Percentiles rank a stretch among this genome's conserved stretches.
Evolutionary conservation across 148 eudicot genomes (phyloP).

Genomic region (Rhododendron vialii): DNA sequence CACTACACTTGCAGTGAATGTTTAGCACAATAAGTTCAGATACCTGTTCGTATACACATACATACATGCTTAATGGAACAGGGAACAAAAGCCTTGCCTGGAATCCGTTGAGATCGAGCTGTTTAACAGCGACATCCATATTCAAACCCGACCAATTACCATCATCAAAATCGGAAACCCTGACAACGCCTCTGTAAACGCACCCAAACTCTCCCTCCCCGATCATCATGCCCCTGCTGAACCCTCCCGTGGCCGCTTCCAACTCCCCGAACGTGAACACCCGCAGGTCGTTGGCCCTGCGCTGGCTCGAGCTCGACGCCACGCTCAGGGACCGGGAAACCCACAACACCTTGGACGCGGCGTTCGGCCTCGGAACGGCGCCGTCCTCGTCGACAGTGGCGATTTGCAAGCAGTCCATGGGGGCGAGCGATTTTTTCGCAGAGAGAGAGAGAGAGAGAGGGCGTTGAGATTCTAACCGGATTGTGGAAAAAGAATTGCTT

Average conservation of each 20-base stretch:
- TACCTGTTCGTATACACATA: no score
- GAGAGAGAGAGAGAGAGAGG: not conserved
- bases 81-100: slow-evolving; percentile 59
- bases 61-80: no score
- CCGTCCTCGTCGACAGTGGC: not conserved
- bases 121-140: slow-evolving; percentile 85
- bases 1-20: slow-evolving; percentile 5
- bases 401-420: not conserved
- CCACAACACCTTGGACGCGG: slow-evolving; percentile 40
- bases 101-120: slow-evolving; percentile 80
- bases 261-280: slow-evolving; percentile 58
- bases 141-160: not conserved
- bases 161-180: slow-evolving; percentile 20
- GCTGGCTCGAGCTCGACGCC: slow-evolving; percentile 40
- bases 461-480: not conserved
- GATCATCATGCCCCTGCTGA: slow-evolving; percentile 46
- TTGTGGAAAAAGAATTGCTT: not conserved
- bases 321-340: slow-evolving; percentile 59
- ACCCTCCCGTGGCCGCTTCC: slow-evolving; percentile 70
- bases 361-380: not conserved
- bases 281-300: slow-evolving; percentile 51
- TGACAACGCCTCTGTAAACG: slow-evolving; percentile 54
- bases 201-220: slow-evolving; percentile 96
- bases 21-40: no score
- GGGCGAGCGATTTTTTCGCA: no score